Conservation (phyloP, 1,284 basidiomycete genomes). For the Ustilago shanxiensis region DNA sequence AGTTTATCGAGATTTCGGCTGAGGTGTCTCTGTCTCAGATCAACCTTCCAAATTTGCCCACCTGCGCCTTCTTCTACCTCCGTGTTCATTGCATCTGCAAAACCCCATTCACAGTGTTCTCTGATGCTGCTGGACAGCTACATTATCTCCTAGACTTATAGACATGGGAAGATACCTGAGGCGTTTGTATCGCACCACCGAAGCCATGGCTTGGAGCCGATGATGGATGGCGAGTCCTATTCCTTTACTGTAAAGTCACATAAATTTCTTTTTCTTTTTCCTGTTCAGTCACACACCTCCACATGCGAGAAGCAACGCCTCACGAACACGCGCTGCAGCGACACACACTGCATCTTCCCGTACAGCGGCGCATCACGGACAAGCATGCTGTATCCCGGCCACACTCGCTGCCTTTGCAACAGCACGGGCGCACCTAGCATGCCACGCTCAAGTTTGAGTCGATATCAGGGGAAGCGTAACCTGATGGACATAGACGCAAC, state of each 20-base stretch:
- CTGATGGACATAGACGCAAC: too few species aligned
- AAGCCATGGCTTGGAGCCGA: not conserved
- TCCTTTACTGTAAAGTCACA: not conserved
- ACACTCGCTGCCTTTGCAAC: not conserved
- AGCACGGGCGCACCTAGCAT: too few species aligned
- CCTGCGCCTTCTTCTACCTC: not conserved
- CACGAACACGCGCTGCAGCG: conserved; percentile 1
- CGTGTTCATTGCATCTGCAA: not conserved
- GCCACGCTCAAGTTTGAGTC: too few species aligned
- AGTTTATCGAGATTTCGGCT: conserved; percentile 6
- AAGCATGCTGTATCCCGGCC: not conserved
- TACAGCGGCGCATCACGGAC: not conserved
- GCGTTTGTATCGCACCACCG: not conserved
- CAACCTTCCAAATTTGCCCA: not conserved
- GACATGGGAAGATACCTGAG: too few species aligned
- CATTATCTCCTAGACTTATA: too few species aligned
- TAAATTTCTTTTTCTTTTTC: not conserved
- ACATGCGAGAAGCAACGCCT: conserved; percentile 12
- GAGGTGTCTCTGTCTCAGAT: not conserved
- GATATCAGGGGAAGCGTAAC: too few species aligned
- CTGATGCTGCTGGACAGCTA: too few species aligned
- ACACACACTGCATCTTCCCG: not conserved
- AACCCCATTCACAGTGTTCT: too few species aligned
- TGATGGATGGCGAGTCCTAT: not conserved
- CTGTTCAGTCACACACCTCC: conserved; percentile 23